Evolutionary conservation across 2,329 filamentous ascomycete genomes (phyloP).

Genomic region (Xylogone sp.): DNA sequence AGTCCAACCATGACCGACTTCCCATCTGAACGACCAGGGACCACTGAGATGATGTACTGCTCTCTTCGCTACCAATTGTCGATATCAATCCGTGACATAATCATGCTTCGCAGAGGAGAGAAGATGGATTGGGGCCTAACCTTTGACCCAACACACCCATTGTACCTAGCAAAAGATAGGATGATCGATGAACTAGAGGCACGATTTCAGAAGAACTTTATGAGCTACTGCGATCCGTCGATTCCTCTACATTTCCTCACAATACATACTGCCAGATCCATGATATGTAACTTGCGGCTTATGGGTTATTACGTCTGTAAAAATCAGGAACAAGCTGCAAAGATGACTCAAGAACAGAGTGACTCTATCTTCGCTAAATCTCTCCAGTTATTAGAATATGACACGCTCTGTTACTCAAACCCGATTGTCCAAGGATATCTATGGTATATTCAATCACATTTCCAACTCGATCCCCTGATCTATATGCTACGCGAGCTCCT

Average conservation of each 20-base stretch:
- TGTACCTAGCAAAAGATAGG: slow-evolving; percentile 19
- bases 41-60: slow-evolving; percentile 44
- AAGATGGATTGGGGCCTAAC: neutral
- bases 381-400: slow-evolving; percentile 33
- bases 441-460: slow-evolving; percentile 31
- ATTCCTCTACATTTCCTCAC: slow-evolving; percentile 33
- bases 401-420: slow-evolving; percentile 25
- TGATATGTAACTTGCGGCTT: slow-evolving; percentile 26
- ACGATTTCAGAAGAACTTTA: slow-evolving; percentile 35
- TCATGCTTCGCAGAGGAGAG: neutral
- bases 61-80: slow-evolving; percentile 32
- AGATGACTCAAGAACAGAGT: slow-evolving; percentile 27
- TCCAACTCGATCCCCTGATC: slow-evolving; percentile 32
- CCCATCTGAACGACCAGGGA: slow-evolving; percentile 36
- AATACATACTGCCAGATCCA: slow-evolving; percentile 22
- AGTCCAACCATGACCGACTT: slow-evolving; percentile 37
- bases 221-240: slow-evolving; percentile 37
- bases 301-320: slow-evolving; percentile 29
- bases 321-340: slow-evolving; percentile 23
- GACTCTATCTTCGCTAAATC: slow-evolving; percentile 30
- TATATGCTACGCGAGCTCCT: slow-evolving; percentile 31
- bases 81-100: slow-evolving; percentile 13
- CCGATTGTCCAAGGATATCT: slow-evolving; percentile 24
- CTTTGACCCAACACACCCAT: neutral
- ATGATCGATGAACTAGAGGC: slow-evolving; percentile 24